These are phyloP conservation scores for Dissophora ornata DNA, from an alignment of 192 early-diverging fungal genomes.

Conservation along the genomic window DNA sequence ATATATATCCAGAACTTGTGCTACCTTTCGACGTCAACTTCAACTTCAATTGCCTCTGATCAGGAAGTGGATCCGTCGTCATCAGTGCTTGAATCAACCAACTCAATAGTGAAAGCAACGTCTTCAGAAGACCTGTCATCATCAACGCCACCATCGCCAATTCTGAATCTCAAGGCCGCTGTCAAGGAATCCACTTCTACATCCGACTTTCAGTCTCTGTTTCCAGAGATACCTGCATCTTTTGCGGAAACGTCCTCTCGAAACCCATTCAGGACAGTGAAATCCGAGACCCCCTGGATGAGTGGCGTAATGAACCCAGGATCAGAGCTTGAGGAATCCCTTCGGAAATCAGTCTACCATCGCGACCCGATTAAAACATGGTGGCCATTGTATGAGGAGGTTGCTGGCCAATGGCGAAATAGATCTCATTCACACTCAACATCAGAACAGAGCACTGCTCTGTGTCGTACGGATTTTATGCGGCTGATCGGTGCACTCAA, in stretches of 20 bases:
- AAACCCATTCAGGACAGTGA: not conserved
- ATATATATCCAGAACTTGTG: not conserved
- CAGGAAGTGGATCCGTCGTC: constrained; percentile 11
- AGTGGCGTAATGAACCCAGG: constrained; percentile 17
- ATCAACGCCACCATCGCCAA: not conserved
- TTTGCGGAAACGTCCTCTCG: constrained; percentile 5
- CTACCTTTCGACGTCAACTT: constrained; percentile 7
- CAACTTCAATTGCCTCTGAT: constrained; percentile 17
- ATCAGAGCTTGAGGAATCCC: constrained; percentile 24
- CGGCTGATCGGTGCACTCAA: constrained; percentile 27
- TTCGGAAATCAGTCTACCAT: constrained; percentile 33
- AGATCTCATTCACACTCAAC: not conserved
- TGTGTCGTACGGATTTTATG: constrained; percentile 26
- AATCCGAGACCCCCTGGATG: constrained; percentile 15
- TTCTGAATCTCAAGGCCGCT: constrained; percentile 2
- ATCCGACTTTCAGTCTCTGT: constrained; percentile 35
- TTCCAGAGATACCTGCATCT: constrained; percentile 22
- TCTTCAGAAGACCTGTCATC: not conserved
- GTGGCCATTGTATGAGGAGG: constrained; percentile 44
- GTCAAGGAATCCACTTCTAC: not conserved
- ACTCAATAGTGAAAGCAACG: not conserved
- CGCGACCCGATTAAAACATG: constrained; percentile 26
- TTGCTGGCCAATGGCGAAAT: constrained; percentile 16
- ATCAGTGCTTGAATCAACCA: not conserved
- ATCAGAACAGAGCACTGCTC: not conserved